Base-by-base conservation (phyloP, 176 grass and related monocot species). In the Oryza meridionalis region DNA sequence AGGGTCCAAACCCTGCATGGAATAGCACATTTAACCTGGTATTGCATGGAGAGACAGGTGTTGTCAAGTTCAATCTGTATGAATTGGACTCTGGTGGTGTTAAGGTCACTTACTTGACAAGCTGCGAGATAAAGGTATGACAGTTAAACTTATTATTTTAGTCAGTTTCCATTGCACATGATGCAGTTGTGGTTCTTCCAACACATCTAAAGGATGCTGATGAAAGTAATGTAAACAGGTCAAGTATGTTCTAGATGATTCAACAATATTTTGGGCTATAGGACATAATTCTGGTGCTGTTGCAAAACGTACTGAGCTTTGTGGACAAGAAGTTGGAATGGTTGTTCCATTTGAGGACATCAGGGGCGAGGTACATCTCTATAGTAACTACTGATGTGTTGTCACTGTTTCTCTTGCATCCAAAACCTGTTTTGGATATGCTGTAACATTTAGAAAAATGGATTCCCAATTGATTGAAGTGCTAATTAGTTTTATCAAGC, bases 261-360 rank as follows among this genome's bases (percentile, higher is more conserved):
- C 96, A 26, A 94, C 96, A 26, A 86, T 90, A 87, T 96, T 98
- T 80, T 96, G 96, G 96, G 96, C 91, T 55, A 92, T 96, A 83
- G 91, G 93, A 27, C 82, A 89, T 76, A 88, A 86, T 77, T 88
- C 83, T 96, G 91, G 89, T 55, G 93, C 96, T 6, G 75, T 99
- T 1, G 96, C 96, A 81, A 94, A 82, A 85, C 96, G 90, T 72
- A 79, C 87, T 49, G 87, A 96, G 37, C 79, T 92, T 51, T 91
- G 91, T 35, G 96, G 93, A 38, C 91, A 88, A 89, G 81, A 94
- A 96, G 84, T 99, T 85, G 89, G 87, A 84, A 96, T 99, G 87
- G 89, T 93, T 32, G 68, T 99, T 75, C 96, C 93, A 72, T 99
- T 99, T 83, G 93, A 96, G 76, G 93, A 90, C 90, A 65, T 74